phyloP scores from a whole-genome alignment of 352 stramenopile genomes.

The Pythium oligandrum region DNA sequence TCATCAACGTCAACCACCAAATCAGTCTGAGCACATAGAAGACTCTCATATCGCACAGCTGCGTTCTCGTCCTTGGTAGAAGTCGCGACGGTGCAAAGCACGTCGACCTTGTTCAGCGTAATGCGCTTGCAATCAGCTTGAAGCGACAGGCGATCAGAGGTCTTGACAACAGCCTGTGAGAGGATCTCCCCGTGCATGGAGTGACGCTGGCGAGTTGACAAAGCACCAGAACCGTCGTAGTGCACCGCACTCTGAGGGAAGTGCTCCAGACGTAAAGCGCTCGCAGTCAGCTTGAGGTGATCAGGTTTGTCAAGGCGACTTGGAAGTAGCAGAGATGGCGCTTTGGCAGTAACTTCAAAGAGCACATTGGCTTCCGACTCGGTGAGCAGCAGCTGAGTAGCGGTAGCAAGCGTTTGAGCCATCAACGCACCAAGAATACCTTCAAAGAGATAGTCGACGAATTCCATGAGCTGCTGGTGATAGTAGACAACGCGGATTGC shows the following conservation, averaged over 20 bases:
- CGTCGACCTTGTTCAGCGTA: constrained; percentile 46
- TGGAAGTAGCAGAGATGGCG: constrained; percentile 66
- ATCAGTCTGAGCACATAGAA: constrained; percentile 36
- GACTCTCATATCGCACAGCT: constrained; percentile 10
- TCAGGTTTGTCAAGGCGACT: constrained; percentile 44
- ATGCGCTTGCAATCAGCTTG: constrained; percentile 34
- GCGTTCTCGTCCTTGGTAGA: not conserved
- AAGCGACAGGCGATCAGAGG: constrained; percentile 10
- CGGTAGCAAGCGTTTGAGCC: constrained; percentile 59
- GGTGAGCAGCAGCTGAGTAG: constrained; percentile 65
- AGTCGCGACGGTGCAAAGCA: constrained; percentile 26
- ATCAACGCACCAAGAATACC: constrained; percentile 71
- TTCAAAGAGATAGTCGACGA: constrained; percentile 81
- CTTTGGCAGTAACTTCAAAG: constrained; percentile 44
- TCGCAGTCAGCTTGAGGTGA: constrained; percentile 56
- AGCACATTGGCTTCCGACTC: constrained; percentile 54
- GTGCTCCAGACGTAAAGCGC: constrained; percentile 50
- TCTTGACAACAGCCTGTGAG: not conserved
- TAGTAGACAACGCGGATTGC: constrained; percentile 78
- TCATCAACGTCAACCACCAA: constrained; percentile 67
- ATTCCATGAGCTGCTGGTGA: constrained; percentile 80
- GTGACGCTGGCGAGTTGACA: constrained; percentile 17
- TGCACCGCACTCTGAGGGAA: constrained; percentile 54
- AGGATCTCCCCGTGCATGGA: not conserved
- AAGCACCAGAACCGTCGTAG: constrained; percentile 23